Base-by-base conservation (phyloP, 768 basidiomycete species). In the Kwoniella sp. region DNA sequence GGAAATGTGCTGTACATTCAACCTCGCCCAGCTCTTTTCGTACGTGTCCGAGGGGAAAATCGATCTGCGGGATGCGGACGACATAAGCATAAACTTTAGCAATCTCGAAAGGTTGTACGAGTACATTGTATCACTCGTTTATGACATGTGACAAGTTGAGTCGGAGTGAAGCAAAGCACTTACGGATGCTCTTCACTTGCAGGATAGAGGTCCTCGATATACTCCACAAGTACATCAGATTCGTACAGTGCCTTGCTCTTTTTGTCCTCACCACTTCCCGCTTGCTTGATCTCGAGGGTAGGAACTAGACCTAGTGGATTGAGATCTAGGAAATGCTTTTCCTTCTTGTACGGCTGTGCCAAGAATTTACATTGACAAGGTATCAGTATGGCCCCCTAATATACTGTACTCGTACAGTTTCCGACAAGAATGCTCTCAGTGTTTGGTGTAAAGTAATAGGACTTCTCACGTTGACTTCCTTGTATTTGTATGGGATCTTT, bases 221-320 rank as follows among this genome's bases (percentile, higher is more conserved):
- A 92, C 49, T 90, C 89, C 62, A 91, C 76, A 64, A 91, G 88
- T 33, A 90, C 86, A 0, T 86, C 89, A 72, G 88, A 90, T 76
- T 92, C 91, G 76, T 91, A 88, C 13, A 91, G 79, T 1, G 86
- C 85, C 60, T 82, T 83, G 19, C 80, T 81, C 33, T 80, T 72
- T 59, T n/a, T n/a, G n/a, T n/a, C n/a, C n/a, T 85, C 84, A 8
- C 22, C 22, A 22, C 44, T 44, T 13, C 37, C 17, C 12, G 15
- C 44, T 6, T 51, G 44, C 40, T 61, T 61, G 27, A 61, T 61
- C 56, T 85, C 84, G 73, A 86, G 81, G 0, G 86, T 85, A 0
- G 90, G 90, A 1, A 93, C 89, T 2, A 92, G 83, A 0, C 91
- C 90, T 70, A 89, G 90, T 0, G 90, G 90, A 17, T 90, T 91